phyloP scores from a whole-genome alignment of 148 eudicot genomes.

The Vaccinium macrocarpon region DNA sequence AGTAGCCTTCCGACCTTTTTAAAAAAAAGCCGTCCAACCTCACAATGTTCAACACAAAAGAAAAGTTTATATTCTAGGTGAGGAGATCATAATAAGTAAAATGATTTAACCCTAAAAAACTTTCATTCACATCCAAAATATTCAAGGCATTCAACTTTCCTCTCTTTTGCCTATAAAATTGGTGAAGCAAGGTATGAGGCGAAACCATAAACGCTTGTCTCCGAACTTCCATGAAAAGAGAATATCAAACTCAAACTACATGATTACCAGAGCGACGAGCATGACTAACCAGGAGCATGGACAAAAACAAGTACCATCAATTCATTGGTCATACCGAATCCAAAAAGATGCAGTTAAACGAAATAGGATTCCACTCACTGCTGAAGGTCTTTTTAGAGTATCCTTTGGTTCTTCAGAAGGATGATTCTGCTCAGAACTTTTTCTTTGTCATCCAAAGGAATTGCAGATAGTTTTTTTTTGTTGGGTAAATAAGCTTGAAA shows the following conservation, averaged over 20 bases:
- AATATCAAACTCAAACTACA: neutral
- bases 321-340: slow-evolving; percentile 6
- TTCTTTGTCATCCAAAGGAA: slow-evolving; percentile 43
- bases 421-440: slow-evolving; percentile 26
- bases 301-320: neutral
- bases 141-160: too few relatives aligned
- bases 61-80: too few relatives aligned
- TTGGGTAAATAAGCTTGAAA: too few relatives aligned
- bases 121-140: too few relatives aligned
- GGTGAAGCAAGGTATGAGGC: too few relatives aligned
- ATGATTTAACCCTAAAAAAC: too few relatives aligned
- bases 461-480: slow-evolving; percentile 57
- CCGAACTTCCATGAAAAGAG: slow-evolving; percentile 7
- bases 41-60: too few relatives aligned
- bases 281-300: slow-evolving; percentile 8
- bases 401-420: slow-evolving; percentile 60
- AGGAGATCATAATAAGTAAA: too few relatives aligned
- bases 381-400: slow-evolving; percentile 54
- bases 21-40: too few relatives aligned
- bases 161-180: too few relatives aligned
- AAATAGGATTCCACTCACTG: slow-evolving; percentile 44
- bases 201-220: neutral
- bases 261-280: neutral
- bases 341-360: slow-evolving; percentile 1
- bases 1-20: too few relatives aligned